Conservation (phyloP, 192 early-diverging fungal genomes). For the Ambispora gerdemannii region DNA sequence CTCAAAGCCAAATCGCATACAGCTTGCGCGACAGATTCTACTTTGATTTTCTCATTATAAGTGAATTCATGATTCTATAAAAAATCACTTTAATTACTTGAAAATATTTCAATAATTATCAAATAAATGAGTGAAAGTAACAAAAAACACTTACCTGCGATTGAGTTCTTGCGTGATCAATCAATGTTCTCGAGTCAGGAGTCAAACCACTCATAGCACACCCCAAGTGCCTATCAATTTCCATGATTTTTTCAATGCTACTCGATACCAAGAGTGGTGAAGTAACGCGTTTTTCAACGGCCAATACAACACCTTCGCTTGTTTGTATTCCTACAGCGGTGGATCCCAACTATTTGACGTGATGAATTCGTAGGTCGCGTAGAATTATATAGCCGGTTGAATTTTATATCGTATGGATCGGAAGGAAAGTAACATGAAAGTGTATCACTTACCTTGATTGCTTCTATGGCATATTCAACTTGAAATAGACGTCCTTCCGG, state of each 20-base stretch:
- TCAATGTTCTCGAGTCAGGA: slow-evolving; percentile 96
- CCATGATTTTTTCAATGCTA: slow-evolving; percentile 97
- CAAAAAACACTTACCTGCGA: slow-evolving; percentile 70
- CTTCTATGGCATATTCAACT: slow-evolving; percentile 99
- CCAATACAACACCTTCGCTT: slow-evolving; percentile 86
- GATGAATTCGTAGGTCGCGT: not conserved
- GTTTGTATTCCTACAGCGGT: slow-evolving; percentile 98
- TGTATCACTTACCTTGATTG: slow-evolving; percentile 80
- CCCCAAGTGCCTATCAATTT: slow-evolving; percentile 93
- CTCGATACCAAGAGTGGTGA: slow-evolving; percentile 87
- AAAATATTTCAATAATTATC: not conserved
- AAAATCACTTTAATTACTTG: not conserved
- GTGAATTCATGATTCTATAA: slow-evolving; percentile 88
- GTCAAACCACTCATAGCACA: slow-evolving; percentile 97
- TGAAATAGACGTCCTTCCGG: slow-evolving; percentile 99
- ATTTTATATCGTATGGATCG: not conserved
- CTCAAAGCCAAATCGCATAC: slow-evolving; percentile 96
- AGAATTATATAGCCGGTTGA: not conserved
- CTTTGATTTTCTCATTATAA: slow-evolving; percentile 92
- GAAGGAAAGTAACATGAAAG: not conserved
- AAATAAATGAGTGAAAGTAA: not conserved
- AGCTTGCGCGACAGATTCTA: slow-evolving; percentile 95
- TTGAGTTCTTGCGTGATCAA: slow-evolving; percentile 95
- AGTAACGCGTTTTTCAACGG: slow-evolving; percentile 96
- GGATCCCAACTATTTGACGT: slow-evolving; percentile 72